Conservation (phyloP, 306 rosid genomes). For the Cucumis melo region DNA sequence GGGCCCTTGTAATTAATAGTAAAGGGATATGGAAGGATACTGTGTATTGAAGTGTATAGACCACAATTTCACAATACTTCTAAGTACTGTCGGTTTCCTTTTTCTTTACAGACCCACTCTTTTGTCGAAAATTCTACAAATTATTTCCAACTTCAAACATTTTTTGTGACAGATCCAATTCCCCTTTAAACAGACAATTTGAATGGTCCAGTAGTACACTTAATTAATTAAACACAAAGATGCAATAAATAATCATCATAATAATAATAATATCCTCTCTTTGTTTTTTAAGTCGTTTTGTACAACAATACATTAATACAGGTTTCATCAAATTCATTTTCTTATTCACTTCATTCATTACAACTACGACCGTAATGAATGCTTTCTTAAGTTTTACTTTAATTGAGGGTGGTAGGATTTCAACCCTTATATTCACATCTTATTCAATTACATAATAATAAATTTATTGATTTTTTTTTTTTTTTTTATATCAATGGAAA, state of each 20-base stretch:
- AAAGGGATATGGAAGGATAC: too few relatives aligned
- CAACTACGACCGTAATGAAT: too few relatives aligned
- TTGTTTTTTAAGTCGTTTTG: background rate
- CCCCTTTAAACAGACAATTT: background rate
- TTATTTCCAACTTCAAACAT: background rate
- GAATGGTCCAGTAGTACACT: background rate
- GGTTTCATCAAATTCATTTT: background rate
- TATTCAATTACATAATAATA: too few relatives aligned
- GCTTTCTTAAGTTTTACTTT: background rate
- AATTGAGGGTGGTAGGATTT: background rate
- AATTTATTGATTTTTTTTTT: too few relatives aligned
- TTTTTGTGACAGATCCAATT: background rate
- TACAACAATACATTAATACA: background rate
- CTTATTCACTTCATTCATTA: background rate
- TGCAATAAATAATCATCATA: background rate
- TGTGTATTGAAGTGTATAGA: too few relatives aligned
- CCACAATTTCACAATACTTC: too few relatives aligned
- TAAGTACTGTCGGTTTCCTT: background rate
- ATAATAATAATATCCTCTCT: background rate
- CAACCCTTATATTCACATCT: background rate
- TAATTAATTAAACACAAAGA: background rate
- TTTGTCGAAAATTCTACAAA: background rate
- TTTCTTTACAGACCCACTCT: background rate
- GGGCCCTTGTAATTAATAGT: too few relatives aligned
- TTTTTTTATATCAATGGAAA: background rate